phyloP scores from a whole-genome alignment of 2,329 filamentous ascomycete species.

The Claviceps cyperi region DNA sequence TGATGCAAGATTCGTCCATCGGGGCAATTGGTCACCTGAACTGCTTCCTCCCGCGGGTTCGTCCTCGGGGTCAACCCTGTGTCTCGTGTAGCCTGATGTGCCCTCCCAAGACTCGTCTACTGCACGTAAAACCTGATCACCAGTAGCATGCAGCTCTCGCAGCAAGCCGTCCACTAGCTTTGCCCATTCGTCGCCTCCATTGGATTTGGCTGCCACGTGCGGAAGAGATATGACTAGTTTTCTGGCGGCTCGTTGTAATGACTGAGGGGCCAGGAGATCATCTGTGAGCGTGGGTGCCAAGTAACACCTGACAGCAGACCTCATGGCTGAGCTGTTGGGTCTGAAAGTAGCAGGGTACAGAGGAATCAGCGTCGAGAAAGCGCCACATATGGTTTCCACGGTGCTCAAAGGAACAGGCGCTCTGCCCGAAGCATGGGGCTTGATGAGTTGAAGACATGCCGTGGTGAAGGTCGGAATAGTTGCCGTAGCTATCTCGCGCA shows the following conservation, averaged over 20 bases:
- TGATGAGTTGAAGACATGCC: constrained; percentile 53
- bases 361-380: constrained; percentile 59
- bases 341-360: constrained; percentile 73
- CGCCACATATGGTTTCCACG: constrained; percentile 54
- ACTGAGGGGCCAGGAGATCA: constrained; percentile 30
- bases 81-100: constrained; percentile 32
- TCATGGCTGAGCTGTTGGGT: constrained; percentile 56
- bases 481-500: constrained; percentile 78
- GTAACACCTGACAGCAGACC: constrained; percentile 41
- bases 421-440: constrained; percentile 23
- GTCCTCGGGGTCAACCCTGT: constrained; percentile 28
- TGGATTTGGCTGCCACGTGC: constrained; percentile 68
- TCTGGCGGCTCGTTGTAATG: constrained; percentile 43
- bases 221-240: constrained; percentile 57
- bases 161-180: constrained; percentile 49
- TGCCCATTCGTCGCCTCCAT: constrained; percentile 63
- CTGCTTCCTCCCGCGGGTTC: constrained; percentile 33
- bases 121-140: constrained; percentile 64
- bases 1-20: constrained; percentile 61
- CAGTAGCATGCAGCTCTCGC: constrained; percentile 51
- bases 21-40: constrained; percentile 37
- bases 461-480: constrained; percentile 61
- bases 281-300: constrained; percentile 50
- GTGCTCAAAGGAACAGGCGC: constrained; percentile 28
- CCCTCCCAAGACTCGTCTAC: constrained; percentile 75